Base-by-base conservation (phyloP, 768 basidiomycete species). In the Phaeotremella skinneri region DNA sequence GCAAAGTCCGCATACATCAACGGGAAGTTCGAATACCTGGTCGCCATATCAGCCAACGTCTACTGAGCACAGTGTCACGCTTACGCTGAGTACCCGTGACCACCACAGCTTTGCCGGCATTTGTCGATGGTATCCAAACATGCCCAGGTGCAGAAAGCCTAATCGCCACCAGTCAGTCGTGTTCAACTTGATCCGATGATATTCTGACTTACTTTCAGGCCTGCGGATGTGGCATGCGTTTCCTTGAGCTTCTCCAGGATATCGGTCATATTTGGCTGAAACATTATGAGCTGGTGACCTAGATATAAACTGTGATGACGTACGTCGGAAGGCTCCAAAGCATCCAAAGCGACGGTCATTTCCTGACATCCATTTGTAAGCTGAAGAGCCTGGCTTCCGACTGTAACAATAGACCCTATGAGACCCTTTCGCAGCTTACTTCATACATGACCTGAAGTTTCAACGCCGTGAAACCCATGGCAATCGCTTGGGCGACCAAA, bases 221-320 rank as follows among this genome's bases (percentile, higher is more conserved):
- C 80, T 0, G 80, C 79, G 5, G 77, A 78, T 0, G 80, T 80
- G 6, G 79, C 78, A 56, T 80, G 80, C 16, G 78, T 79, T 66
- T 80, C 80, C 62, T 80, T 80, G 55, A 80, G 69, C 69, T 78
- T 80, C 41, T 79, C 78, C 20, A 80, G 69, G 20, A 78, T 76
- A 5, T 73, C 75, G 37, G 66, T 59, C 2, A 76, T 59, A 52
- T 78, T 77, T 0, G 76, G 76, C 72, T 76, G 49, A 3, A 27
- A 7, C 34, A 17, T 37, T 37, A 17, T n/a, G 11, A 49, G 2
- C 17, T 54, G 43, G 51, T 49, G 45, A 48, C 6, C 13, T 1
- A 14, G 25, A 47, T 16, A 50, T 52, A n/a, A 26, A 4, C 20
- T 1, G 16, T 29, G 49, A 7, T 25, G 1, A 59, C 71, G 70